Evolutionary conservation across 257 asterid genomes (phyloP), one percentile per base, ranked within the genome.

Genomic region (Solanum paucissectum): DNA sequence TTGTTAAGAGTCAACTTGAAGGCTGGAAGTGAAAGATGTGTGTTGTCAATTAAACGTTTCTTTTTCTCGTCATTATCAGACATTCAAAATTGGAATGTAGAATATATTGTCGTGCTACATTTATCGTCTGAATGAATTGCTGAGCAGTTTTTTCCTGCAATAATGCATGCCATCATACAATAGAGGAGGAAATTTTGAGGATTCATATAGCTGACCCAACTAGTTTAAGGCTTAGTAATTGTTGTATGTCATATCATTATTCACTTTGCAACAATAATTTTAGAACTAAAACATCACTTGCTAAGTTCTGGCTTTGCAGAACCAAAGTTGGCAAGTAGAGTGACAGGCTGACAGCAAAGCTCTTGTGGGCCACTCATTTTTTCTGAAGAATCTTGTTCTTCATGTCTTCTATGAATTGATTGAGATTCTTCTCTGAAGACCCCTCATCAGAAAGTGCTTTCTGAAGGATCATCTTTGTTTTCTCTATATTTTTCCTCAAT

Each of bases 351-450:
- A 37, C 20, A n/a, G 83, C 83, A 40, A 62, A 40, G 83, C 64
- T 42, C 62, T 13, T 42, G 7, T 14, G 37, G 13, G 38, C 62
- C 25, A n/a, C 66, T 79, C 66, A 79, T 25, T 79, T 18, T 69
- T 85, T 85, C 87, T 42, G 83, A 34, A 16, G 69, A 85, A 69
- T 69, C 87, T 42, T 85, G 87, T 66, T 42, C 69, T 85, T 69
- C 23, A 85, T 20, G 21, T 85, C 83, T 66, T 69, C 13, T 52
- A 69, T 85, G 83, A 85, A 85, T 69, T 27, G 64, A 29, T 20
- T 74, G 40, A 85, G 79, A 69, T 85, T 68, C 83, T 85, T 85
- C 83, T 85, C 20, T 69, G 83, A 69, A 69, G 87, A 85, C 32
- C 83, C 87, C 38, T 85, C 44, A 66, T 46, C 76, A 69, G 82